Evolutionary conservation across 495 filamentous ascomycete species (phyloP), one percentile per base, ranked within the genome.

Genomic region (Penicillium ucsense): DNA sequence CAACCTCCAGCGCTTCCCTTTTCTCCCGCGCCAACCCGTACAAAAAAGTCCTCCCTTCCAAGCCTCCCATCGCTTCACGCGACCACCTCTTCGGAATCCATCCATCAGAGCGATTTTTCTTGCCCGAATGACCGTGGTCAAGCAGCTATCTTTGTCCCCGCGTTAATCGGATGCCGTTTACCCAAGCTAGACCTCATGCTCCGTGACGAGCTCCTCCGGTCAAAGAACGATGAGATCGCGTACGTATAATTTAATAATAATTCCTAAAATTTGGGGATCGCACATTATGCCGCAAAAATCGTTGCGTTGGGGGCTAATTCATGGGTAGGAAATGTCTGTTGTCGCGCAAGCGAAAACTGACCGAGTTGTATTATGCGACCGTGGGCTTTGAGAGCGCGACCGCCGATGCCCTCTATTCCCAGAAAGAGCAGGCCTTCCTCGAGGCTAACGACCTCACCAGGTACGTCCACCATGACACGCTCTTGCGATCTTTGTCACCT

Each of bases 331-430:
- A 75, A 74, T 83, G 83, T 76, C 75, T 81, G 72, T 68, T 66
- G 69, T 84, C 83, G 71, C 84, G 86, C 60, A 87, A 89, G 76
- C 82, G 84, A 64, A 90, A 90, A 69, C 72, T 94, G 60, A 81
- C 79, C 56, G 84, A 88, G 70, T 77, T 94, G 56, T 90, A 83
- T 71, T 69, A 66, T 66, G 69, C 72, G 61, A 77, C 74, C 60
- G 67, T 76, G 53, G 63, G 64, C 48, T 64, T 67, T 54, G 62
- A 63, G 57, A 66, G 67, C 66, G 68, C 68, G 63, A 69, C 70
- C 62, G 81, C 80, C 53, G 79, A 85, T 56, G 67, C 72, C 49
- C 74, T 72, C 49, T 68, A 68, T 58, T 61, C 69, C 45, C 57
- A 69, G 46, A 73, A 73, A 51, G 75, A 81, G 65, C 61, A 63